Percentiles rank a stretch among this genome's conserved stretches.
Evolutionary conservation across 352 stramenopile species (phyloP).

Genomic region (Phytopythium chamaehyphon): DNA sequence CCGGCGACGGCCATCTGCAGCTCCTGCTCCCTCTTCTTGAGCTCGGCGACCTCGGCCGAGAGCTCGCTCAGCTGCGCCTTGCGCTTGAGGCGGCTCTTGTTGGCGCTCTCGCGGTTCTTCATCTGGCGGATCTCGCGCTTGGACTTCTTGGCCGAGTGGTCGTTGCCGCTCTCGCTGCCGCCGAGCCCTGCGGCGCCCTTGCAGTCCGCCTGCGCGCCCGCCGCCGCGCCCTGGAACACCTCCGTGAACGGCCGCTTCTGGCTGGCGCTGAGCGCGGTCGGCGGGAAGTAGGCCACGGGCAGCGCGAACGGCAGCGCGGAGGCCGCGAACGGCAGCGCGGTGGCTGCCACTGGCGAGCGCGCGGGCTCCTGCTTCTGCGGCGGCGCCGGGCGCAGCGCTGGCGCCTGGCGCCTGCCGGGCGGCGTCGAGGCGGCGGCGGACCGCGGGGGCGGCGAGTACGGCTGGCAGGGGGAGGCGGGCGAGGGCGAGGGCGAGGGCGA

Average conservation of each 20-base stretch:
- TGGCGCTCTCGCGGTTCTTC: conserved; percentile 86
- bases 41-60: conserved; percentile 47
- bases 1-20: conserved; percentile 64
- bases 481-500: background rate
- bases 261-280: conserved; percentile 20
- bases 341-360: conserved; percentile 1
- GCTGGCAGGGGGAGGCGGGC: background rate
- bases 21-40: conserved; percentile 67
- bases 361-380: conserved; percentile 6
- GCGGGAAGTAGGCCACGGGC: conserved; percentile 56
- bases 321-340: conserved; percentile 13
- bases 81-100: conserved; percentile 68
- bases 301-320: conserved; percentile 49
- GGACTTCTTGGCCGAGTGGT: conserved; percentile 49
- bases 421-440: background rate
- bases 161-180: conserved; percentile 8
- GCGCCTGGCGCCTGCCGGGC: background rate
- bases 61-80: conserved; percentile 70
- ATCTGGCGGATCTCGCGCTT: conserved; percentile 84
- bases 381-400: background rate
- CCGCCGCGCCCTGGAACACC: conserved; percentile 22
- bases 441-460: conserved; percentile 1
- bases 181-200: background rate
- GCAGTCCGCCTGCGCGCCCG: background rate
- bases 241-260: conserved; percentile 58